Percentiles rank a stretch among this genome's conserved stretches.
Evolutionary conservation across 179 eudicot genomes (phyloP).

Genomic region (Camellia oleifera): DNA sequence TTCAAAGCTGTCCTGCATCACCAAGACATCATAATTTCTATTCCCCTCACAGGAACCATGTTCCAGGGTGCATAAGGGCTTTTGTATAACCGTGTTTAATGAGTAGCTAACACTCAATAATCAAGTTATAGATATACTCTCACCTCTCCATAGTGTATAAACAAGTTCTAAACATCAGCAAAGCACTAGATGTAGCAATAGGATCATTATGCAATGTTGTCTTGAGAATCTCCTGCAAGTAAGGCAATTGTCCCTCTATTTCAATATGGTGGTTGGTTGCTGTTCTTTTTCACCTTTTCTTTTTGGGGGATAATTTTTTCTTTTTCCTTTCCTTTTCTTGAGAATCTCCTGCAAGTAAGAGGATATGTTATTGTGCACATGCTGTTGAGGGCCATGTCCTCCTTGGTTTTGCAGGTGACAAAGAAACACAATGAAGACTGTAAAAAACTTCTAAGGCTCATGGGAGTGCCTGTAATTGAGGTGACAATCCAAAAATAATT

Average conservation of each 20-base stretch:
- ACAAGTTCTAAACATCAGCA: not conserved
- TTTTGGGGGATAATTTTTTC: not conserved
- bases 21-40: too few relatives aligned
- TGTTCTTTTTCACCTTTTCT: not conserved
- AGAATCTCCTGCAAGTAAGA: too few relatives aligned
- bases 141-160: not conserved
- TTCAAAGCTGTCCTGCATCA: too few relatives aligned
- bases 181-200: not conserved
- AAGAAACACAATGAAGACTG: constrained; percentile 96
- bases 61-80: too few relatives aligned
- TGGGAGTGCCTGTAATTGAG: constrained; percentile 99
- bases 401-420: constrained; percentile 57
- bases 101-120: too few relatives aligned
- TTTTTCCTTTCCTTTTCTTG: too few relatives aligned
- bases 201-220: not conserved
- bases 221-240: not conserved
- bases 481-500: constrained; percentile 27
- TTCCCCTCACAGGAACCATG: too few relatives aligned
- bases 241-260: not conserved
- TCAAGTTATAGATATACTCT: too few relatives aligned
- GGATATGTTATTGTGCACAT: not conserved
- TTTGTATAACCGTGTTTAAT: too few relatives aligned
- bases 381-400: not conserved
- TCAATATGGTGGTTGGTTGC: not conserved
- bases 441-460: constrained; percentile 76